phyloP scores from a whole-genome alignment of 768 basidiomycete genomes.

The Termitomyces sp. region DNA sequence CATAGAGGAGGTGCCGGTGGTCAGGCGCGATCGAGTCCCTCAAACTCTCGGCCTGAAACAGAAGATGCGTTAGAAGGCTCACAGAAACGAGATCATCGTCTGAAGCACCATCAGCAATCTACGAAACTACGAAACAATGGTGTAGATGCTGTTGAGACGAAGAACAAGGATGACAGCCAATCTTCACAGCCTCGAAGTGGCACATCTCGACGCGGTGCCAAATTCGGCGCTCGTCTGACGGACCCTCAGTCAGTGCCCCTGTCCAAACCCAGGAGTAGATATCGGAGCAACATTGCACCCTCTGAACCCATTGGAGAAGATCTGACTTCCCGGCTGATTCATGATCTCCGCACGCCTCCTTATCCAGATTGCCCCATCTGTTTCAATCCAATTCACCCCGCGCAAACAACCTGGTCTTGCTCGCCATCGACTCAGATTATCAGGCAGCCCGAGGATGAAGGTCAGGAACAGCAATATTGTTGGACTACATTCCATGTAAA shows the following conservation, averaged over 20 bases:
- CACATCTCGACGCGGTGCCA: conserved; percentile 23
- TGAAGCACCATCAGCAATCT: conserved; percentile 1
- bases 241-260: conserved; percentile 7
- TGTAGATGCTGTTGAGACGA: not conserved
- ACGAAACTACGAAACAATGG: not conserved
- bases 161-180: not conserved
- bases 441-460: conserved; percentile 21
- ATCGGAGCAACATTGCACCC: conserved; percentile 6
- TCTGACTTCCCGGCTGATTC: conserved; percentile 69
- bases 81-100: conserved; percentile 1
- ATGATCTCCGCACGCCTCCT: conserved; percentile 61
- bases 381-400: conserved; percentile 72
- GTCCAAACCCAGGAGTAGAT: conserved; percentile 3
- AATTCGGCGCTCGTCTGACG: conserved; percentile 32
- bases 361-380: conserved; percentile 82
- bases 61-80: not conserved
- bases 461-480: conserved; percentile 59
- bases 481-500: conserved; percentile 90
- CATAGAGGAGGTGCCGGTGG: not conserved
- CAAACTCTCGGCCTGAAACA: conserved; percentile 1
- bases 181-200: not conserved
- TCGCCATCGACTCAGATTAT: conserved; percentile 53
- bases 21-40: conserved; percentile 3
- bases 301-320: conserved; percentile 46
- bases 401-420: conserved; percentile 86